Evolutionary conservation across 2,329 filamentous ascomycete species (phyloP), one percentile per base, ranked within the genome.

Genomic region (Pestalotiopsis fici): DNA sequence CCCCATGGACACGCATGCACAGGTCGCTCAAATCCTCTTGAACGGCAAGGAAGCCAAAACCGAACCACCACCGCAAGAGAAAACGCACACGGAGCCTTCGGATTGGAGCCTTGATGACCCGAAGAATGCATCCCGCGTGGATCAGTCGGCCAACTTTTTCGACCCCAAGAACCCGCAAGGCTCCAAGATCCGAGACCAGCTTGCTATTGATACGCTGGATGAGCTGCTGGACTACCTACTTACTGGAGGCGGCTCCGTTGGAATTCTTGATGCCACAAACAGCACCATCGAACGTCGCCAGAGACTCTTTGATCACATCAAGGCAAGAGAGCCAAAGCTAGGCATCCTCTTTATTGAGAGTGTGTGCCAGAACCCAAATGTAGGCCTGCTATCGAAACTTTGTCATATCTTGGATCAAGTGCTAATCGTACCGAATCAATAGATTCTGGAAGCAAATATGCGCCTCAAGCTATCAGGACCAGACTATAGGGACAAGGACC

Each of bases 261-360:
- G 96, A 47, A 98, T 99, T 70, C 88, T 99, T 13, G 96, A 99
- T 80, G 96, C 96, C 7, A 99, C 96, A 7, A 99, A 99, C 82
- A 98, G 95, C 82, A 99, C 96, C 0, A 86, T 97, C 62, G 88
- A 93, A 70, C 91, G 96, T 47, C 89, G 96, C 62, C 91, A 95
- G 79, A 87, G 92, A 28, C 88, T 99, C 66, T 94, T 97, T 74
- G 88, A 95, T 69, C 92, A 90, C 72, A 93, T 98, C 75, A 92
- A 93, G 74, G 83, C 90, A 64, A 88, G 93, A 64, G 95, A 97
- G 72, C 94, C 95, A 2, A 92, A 93, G 68, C 85, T 99, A 25
- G 95, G 95, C 37, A 94, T 99, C 21, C 84, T 99, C 12, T 99
- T 98, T 78, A 91, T 99, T 31, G 96, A 99, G 82, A 97, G 94